phyloP scores from a whole-genome alignment of 805 yeast species.

The Lipomyces sp. region DNA sequence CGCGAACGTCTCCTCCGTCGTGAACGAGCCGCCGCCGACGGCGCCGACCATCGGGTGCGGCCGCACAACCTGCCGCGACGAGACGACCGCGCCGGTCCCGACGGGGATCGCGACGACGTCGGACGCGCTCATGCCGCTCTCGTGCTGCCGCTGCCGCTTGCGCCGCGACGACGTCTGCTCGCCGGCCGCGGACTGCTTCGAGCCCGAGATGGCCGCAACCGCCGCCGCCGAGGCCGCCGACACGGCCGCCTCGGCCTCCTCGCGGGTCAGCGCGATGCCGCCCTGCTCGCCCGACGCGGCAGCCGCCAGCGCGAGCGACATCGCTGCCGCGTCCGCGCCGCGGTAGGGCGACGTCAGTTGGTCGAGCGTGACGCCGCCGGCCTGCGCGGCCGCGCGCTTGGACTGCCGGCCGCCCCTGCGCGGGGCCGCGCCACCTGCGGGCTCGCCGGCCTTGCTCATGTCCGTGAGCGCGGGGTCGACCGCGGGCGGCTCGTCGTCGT shows the following conservation, averaged over 20 bases:
- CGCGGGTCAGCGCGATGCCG: slow-evolving; percentile 14
- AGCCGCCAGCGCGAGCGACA: slow-evolving; percentile 17
- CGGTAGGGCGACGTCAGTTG: slow-evolving; percentile 7
- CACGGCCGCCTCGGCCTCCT: slow-evolving; percentile 21
- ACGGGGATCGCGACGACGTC: too few species aligned
- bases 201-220: slow-evolving; percentile 7
- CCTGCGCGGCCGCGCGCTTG: slow-evolving; percentile 1
- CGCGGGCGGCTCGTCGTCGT: background rate
- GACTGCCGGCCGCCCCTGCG: slow-evolving; percentile 1
- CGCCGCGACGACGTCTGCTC: background rate
- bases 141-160: background rate
- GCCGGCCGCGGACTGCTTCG: background rate
- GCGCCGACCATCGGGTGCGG: too few species aligned
- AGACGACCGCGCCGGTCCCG: background rate
- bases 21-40: slow-evolving; percentile 45
- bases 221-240: slow-evolving; percentile 23
- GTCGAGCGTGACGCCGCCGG: slow-evolving; percentile 4
- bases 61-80: too few species aligned
- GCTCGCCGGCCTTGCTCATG: slow-evolving; percentile 4
- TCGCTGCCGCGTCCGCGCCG: slow-evolving; percentile 6
- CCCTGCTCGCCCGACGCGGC: slow-evolving; percentile 9
- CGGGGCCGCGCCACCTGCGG: background rate
- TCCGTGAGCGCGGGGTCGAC: slow-evolving; percentile 23
- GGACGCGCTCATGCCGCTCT: too few species aligned
- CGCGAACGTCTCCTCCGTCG: slow-evolving; percentile 63